Evolutionary conservation across 2,329 filamentous ascomycete species (phyloP).

Genomic region (Metarhizium guizhouense): DNA sequence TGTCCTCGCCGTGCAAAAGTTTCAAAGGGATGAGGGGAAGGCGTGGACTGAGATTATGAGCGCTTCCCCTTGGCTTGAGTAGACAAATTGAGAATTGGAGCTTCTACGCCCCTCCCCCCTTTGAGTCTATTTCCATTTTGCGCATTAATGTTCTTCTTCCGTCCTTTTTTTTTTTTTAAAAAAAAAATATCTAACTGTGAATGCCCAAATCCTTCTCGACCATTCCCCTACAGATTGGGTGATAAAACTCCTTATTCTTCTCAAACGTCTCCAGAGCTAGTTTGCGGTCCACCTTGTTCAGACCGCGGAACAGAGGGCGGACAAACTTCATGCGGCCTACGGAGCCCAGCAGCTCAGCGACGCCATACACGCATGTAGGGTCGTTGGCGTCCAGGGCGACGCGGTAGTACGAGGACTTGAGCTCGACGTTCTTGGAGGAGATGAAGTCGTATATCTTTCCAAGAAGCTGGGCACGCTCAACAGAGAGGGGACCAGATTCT

Average conservation of each 20-base stretch:
- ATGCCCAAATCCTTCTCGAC: conserved; percentile 71
- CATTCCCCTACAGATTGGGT: conserved; percentile 83
- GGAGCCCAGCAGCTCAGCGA: conserved; percentile 65
- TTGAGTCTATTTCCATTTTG: background rate
- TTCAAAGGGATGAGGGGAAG: conserved; percentile 32
- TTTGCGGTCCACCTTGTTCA: conserved; percentile 65
- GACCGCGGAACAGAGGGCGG: conserved; percentile 67
- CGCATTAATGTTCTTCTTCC: no score
- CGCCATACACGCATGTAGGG: conserved; percentile 56
- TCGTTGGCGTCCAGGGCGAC: conserved; percentile 71
- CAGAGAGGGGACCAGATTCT: conserved; percentile 49
- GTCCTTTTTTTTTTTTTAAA: background rate
- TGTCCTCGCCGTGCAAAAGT: conserved; percentile 36
- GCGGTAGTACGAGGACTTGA: conserved; percentile 71
- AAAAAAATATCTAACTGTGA: conserved; percentile 9
- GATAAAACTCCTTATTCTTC: conserved; percentile 86
- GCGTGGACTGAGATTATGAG: conserved; percentile 39
- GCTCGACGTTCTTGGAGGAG: conserved; percentile 75
- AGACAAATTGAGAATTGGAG: conserved; percentile 1
- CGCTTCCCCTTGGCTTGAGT: conserved; percentile 32
- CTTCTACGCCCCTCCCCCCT: background rate
- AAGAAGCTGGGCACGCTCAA: conserved; percentile 60
- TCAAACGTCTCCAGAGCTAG: conserved; percentile 77
- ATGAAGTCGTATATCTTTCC: conserved; percentile 66
- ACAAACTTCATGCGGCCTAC: conserved; percentile 98